A percentile compares a stretch with the other conserved stretches of the same genome.
Conservation (phyloP, 495 filamentous ascomycete species). For the Hamigera avellanea region DNA sequence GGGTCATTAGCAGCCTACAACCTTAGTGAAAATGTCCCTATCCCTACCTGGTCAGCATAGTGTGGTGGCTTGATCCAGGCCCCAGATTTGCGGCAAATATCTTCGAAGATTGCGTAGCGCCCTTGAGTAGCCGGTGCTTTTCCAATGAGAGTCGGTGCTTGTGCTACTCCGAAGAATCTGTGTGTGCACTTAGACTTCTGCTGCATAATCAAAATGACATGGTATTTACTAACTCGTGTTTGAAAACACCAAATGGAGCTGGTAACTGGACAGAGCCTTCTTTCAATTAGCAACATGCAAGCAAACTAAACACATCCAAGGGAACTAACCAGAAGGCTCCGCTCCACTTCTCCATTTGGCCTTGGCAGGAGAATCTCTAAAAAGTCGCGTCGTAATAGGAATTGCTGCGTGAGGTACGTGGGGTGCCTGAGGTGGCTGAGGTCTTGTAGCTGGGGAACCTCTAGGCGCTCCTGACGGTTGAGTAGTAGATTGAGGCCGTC, state of each 20-base stretch:
- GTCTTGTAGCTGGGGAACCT: neutral
- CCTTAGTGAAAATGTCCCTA: neutral
- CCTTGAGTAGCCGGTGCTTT: neutral
- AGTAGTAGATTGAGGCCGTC: neutral
- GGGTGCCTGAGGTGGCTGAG: neutral
- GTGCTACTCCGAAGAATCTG: slow-evolving; percentile 13
- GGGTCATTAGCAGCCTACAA: neutral
- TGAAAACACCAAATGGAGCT: slow-evolving; percentile 10
- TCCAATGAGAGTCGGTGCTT: slow-evolving; percentile 1
- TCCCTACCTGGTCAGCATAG: slow-evolving; percentile 9
- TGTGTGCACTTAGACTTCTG: neutral
- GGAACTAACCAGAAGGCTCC: slow-evolving; percentile 9
- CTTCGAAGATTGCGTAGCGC: slow-evolving; percentile 13
- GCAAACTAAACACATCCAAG: neutral
- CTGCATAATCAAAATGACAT: neutral
- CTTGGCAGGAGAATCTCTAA: slow-evolving; percentile 13
- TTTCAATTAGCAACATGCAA: neutral
- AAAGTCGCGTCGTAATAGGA: too few relatives aligned
- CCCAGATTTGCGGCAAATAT: slow-evolving; percentile 12
- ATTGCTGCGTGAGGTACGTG: slow-evolving; percentile 4
- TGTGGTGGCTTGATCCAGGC: slow-evolving; percentile 13
- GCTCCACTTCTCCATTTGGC: slow-evolving; percentile 11
- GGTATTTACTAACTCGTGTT: slow-evolving; percentile 12
- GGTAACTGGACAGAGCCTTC: slow-evolving; percentile 8
- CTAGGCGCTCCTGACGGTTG: slow-evolving; percentile 3